Evolutionary conservation across 352 stramenopile genomes (phyloP), one percentile per base, ranked within the genome.

Genomic region (Pythium vanterpoolii): DNA sequence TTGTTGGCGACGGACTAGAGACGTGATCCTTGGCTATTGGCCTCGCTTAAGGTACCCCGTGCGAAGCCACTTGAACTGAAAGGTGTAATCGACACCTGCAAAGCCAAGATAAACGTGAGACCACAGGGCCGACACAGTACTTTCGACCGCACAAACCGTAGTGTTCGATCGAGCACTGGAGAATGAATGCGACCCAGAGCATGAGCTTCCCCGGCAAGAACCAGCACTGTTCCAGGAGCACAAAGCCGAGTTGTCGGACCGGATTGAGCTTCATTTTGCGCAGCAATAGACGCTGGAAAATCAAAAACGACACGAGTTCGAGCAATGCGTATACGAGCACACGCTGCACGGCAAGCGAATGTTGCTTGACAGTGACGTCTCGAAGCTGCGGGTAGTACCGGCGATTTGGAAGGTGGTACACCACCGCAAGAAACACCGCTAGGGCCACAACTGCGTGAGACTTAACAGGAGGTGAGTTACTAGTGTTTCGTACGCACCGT

Each of bases 181-280:
- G 50, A 5, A 68, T 66, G 55, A 72, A 74, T 14, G 77, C 60
- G 9, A 85, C 64, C 74, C 74, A 81, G 30, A 76, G 62, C 14
- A 74, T 26, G 13, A 86, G 36, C 33, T 74, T 81, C 7, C 33
- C 43, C 26, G 79, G 76, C 1, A 81, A 40, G 28, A 74, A 47
- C 8, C 53, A 57, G 23, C 43, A 56, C 14, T 83, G 69, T 16
- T 56, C 68, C 8, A 66, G 51, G 14, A 86, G 53, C 26, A 83
- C 57, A 39, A 86, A 82, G 5, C 62, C 61, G 1, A 86, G 42
- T 18, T 79, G 66, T 0, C 42, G 43, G 4, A 77, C 3, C 10
- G 57, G 39, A 1, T 66, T 72, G 27, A 86, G 31, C 4, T 33
- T 42, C 1, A 80, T 45, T n/a, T 64, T 68, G 1, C 44, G 51